Evolutionary conservation across 2,329 filamentous ascomycete species (phyloP).

Genomic region (Didymellaceae sp.): DNA sequence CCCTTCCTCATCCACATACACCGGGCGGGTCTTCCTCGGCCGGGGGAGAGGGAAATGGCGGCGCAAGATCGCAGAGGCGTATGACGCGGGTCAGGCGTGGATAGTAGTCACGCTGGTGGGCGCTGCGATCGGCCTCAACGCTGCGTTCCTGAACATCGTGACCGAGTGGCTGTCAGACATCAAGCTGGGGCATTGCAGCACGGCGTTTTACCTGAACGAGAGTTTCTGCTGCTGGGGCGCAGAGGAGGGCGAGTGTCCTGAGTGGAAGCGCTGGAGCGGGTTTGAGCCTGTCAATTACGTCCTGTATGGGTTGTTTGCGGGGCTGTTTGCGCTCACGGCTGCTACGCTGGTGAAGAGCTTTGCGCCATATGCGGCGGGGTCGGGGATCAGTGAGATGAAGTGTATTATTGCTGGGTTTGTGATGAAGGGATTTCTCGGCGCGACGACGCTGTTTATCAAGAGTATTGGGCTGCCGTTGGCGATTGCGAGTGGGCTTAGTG

Average conservation of each 20-base stretch:
- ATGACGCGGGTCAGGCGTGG: conserved; percentile 97
- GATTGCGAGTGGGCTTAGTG: conserved; percentile 91
- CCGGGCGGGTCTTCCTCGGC: conserved; percentile 63
- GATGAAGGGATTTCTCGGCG: conserved; percentile 96
- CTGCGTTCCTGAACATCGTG: conserved; percentile 90
- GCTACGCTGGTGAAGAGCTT: conserved; percentile 87
- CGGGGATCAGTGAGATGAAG: conserved; percentile 98
- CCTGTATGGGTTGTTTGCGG: conserved; percentile 85
- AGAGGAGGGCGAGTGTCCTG: conserved; percentile 83
- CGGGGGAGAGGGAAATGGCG: conserved; percentile 69
- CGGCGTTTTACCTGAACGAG: conserved; percentile 96
- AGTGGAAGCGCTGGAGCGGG: conserved; percentile 89
- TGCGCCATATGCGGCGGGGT: conserved; percentile 94
- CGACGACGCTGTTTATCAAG: conserved; percentile 92
- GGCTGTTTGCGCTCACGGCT: conserved; percentile 80
- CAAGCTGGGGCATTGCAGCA: conserved; percentile 94
- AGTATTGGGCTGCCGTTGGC: conserved; percentile 87
- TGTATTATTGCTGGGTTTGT: conserved; percentile 98
- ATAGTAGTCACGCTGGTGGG: conserved; percentile 95
- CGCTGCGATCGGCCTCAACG: conserved; percentile 90
- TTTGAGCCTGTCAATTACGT: conserved; percentile 82
- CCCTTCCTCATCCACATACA: neutral
- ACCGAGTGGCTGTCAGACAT: conserved; percentile 97
- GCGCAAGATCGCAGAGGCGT: conserved; percentile 80
- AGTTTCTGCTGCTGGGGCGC: conserved; percentile 98